A percentile compares a stretch with the other conserved stretches of the same genome.
phyloP scores from a whole-genome alignment of 257 asterid genomes.

The Solanum chiquidenum region DNA sequence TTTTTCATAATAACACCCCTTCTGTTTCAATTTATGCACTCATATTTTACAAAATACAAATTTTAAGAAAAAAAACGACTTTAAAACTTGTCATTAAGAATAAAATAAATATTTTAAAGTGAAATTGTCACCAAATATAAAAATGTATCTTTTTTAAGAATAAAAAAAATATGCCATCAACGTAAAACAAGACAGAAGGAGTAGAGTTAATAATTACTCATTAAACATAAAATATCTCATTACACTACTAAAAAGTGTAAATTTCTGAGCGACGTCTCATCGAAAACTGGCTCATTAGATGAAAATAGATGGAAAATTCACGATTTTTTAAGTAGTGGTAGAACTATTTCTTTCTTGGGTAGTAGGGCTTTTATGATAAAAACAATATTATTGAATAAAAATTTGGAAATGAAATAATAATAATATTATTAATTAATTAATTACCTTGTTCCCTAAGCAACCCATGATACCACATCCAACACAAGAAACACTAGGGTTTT shows the following conservation, averaged over 20 bases:
- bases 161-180: neutral
- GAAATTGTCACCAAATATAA: neutral
- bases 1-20: neutral
- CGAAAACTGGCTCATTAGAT: neutral
- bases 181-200: neutral
- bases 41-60: neutral
- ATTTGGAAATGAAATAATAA: neutral
- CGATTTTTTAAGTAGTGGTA: neutral
- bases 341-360: neutral
- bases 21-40: neutral
- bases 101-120: neutral
- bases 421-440: neutral
- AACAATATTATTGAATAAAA: neutral
- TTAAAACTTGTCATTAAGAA: neutral
- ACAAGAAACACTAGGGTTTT: conserved; percentile 45
- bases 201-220: neutral
- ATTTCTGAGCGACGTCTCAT: neutral
- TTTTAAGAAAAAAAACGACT: neutral
- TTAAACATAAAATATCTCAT: neutral
- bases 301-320: neutral
- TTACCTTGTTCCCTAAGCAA: conserved; percentile 60
- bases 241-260: neutral
- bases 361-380: neutral
- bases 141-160: neutral
- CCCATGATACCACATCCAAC: conserved; percentile 70